Percentiles rank a stretch among this genome's conserved stretches.
phyloP scores from a whole-genome alignment of 176 grass and related monocot genomes.

The Carex myosuroides region DNA sequence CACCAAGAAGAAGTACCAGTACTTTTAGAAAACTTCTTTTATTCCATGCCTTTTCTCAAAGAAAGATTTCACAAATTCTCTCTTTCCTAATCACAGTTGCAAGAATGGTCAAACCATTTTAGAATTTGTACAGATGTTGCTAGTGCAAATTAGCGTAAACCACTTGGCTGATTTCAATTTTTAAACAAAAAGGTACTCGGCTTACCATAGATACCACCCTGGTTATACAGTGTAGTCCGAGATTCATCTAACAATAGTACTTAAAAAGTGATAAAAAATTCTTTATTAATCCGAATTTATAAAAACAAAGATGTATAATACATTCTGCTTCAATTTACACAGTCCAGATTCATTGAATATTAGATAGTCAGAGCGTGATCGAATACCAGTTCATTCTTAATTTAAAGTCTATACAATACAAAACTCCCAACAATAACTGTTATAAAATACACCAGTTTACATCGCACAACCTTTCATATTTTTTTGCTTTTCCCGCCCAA shows the following conservation, averaged over 20 bases:
- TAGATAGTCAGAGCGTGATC: too few relatives aligned
- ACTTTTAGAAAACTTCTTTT: too few relatives aligned
- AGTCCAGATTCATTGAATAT: too few relatives aligned
- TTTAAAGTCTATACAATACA: not conserved
- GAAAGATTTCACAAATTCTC: not conserved
- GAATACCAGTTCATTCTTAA: too few relatives aligned
- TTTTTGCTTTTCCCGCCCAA: not conserved
- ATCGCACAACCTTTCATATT: not conserved
- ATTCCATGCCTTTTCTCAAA: too few relatives aligned
- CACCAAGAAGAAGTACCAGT: too few relatives aligned
- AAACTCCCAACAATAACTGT: not conserved
- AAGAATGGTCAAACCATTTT: not conserved
- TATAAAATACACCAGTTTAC: not conserved
- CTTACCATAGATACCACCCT: not conserved
- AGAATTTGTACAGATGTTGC: not conserved
- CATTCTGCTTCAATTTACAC: too few relatives aligned
- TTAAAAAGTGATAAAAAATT: not conserved
- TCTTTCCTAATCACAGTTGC: not conserved
- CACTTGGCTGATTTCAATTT: not conserved
- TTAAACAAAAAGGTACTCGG: not conserved
- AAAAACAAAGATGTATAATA: too few relatives aligned
- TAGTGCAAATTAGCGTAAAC: not conserved
- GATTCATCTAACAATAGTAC: not conserved
- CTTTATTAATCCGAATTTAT: too few relatives aligned
- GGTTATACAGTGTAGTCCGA: not conserved